Percentiles rank a stretch among this genome's conserved stretches.
Conservation (phyloP, 768 basidiomycete species). For the Porpolomopsis calyptriformis region DNA sequence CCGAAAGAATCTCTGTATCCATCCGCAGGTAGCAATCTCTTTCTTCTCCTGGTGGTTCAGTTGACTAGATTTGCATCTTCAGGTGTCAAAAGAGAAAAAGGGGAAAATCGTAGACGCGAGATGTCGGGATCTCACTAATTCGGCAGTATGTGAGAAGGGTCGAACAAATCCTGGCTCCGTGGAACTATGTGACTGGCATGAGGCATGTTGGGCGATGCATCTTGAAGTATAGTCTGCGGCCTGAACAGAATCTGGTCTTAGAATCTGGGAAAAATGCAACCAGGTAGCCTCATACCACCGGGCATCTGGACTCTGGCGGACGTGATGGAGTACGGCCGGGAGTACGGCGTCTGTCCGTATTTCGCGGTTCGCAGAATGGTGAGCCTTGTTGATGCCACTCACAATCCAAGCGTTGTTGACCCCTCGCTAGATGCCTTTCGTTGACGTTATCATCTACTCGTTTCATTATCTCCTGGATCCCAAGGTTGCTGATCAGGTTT, state of each 20-base stretch:
- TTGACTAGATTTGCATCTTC: neutral
- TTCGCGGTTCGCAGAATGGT: conserved; percentile 96
- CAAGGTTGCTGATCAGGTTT: conserved; percentile 98
- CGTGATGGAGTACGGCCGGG: conserved; percentile 76
- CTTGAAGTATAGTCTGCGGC: neutral
- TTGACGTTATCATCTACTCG: conserved; percentile 94
- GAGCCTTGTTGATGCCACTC: conserved; percentile 6
- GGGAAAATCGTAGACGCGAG: conserved; percentile 94
- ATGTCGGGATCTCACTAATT: conserved; percentile 89
- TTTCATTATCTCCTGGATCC: conserved; percentile 98
- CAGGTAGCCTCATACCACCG: conserved; percentile 69
- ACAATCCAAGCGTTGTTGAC: neutral
- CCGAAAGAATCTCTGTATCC: conserved; percentile 91
- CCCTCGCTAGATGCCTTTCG: conserved; percentile 76
- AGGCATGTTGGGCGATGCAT: conserved; percentile 41
- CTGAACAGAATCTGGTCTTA: conserved; percentile 22
- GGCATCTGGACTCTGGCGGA: conserved; percentile 95
- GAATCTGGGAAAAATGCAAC: conserved; percentile 75
- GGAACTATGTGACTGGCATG: conserved; percentile 90
- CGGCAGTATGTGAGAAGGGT: conserved; percentile 73
- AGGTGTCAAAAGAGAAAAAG: conserved; percentile 98
- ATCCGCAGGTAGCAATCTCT: conserved; percentile 68
- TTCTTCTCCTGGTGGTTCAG: conserved; percentile 3
- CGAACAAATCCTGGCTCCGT: conserved; percentile 81
- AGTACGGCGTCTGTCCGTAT: conserved; percentile 85